A percentile compares a stretch with the other conserved stretches of the same genome.
Conservation (phyloP, 331 rosid species). For the Phaseolus coccineus region DNA sequence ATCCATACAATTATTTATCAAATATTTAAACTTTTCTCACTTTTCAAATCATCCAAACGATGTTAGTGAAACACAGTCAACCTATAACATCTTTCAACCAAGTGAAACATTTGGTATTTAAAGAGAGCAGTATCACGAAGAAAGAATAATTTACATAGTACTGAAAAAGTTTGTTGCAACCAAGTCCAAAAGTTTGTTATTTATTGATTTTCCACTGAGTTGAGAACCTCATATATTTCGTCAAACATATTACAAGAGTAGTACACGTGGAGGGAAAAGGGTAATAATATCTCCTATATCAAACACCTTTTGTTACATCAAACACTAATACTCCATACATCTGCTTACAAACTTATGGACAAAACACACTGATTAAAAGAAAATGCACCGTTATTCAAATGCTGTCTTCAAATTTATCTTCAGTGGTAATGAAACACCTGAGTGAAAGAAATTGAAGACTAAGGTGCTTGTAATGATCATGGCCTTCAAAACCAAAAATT, state of each 20-base stretch:
- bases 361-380: constrained; percentile 7
- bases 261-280: neutral
- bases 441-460: constrained; percentile 14
- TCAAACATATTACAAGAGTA: neutral
- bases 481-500: constrained; percentile 7
- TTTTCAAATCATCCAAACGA: too few species aligned
- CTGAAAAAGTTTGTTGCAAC: too few species aligned
- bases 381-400: constrained; percentile 38
- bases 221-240: neutral
- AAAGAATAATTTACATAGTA: too few species aligned
- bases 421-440: constrained; percentile 28
- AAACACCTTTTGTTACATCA: constrained; percentile 5
- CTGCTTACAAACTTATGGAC: constrained; percentile 20
- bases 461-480: neutral
- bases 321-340: constrained; percentile 27
- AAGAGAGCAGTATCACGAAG: too few species aligned
- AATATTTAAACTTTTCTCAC: too few species aligned
- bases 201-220: neutral
- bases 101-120: too few species aligned
- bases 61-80: too few species aligned
- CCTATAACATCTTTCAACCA: too few species aligned
- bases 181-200: neutral
- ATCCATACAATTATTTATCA: too few species aligned
- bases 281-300: constrained; percentile 7
- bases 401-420: constrained; percentile 25